A percentile compares a stretch with the other conserved stretches of the same genome.
Conservation (phyloP, 176 grass and related monocot genomes). For the Raddia guianensis region DNA sequence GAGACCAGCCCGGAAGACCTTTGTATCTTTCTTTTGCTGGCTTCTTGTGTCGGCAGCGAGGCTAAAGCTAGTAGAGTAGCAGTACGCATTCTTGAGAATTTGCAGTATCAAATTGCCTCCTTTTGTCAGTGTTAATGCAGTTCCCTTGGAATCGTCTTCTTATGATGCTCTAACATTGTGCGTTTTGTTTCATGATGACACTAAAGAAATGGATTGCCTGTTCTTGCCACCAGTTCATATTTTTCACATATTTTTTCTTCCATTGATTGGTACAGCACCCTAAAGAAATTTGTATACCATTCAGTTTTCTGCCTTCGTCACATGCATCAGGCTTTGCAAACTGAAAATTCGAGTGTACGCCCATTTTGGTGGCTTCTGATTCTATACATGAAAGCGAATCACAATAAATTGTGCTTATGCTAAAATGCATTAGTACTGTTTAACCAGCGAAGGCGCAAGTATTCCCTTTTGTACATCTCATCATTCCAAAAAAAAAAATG, state of each 20-base stretch:
- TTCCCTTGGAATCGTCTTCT: not conserved
- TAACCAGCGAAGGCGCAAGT: not conserved
- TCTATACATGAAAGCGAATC: constrained; percentile 32
- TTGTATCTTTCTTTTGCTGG: not conserved
- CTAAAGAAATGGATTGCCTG: not conserved
- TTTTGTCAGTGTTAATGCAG: constrained; percentile 37
- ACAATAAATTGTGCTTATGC: not conserved
- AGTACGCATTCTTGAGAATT: not conserved
- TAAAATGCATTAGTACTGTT: not conserved
- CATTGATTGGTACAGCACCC: not conserved
- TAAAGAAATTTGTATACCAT: not conserved
- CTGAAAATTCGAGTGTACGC: not conserved
- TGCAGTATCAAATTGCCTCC: constrained; percentile 18
- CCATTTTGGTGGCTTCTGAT: not conserved
- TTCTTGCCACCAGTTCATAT: not conserved
- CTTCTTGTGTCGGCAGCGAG: constrained; percentile 30
- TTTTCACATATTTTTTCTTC: not conserved
- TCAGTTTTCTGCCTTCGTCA: not conserved
- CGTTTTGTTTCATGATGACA: not conserved
- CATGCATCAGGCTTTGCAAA: not conserved
- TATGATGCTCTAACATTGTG: not conserved
- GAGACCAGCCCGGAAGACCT: not conserved
- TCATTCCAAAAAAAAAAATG: not conserved
- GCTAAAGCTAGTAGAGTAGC: not conserved
- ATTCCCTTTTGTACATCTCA: not conserved